Conservation (phyloP, 2,329 filamentous ascomycete species). For the Trichoderma pleuroti region DNA sequence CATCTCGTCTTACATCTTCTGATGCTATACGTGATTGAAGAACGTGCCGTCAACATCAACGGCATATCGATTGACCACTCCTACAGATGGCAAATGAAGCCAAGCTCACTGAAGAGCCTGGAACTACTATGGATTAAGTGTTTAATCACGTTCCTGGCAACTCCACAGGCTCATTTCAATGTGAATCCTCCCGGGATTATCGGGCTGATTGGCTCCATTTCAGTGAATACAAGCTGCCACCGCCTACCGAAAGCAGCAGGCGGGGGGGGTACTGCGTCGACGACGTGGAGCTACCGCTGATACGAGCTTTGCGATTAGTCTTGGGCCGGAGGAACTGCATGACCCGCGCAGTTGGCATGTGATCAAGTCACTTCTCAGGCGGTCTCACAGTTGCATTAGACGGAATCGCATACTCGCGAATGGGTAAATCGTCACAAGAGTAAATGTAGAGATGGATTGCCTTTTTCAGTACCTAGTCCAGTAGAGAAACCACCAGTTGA, state of each 20-base stretch:
- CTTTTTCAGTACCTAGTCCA: background rate
- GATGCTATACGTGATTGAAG: background rate
- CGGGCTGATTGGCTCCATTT: background rate
- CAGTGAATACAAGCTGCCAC: background rate
- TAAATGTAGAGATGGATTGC: background rate
- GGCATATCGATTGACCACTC: too few relatives aligned
- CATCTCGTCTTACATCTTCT: background rate
- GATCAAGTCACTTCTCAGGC: background rate
- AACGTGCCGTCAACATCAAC: too few relatives aligned
- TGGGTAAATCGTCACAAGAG: background rate
- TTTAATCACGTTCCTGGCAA: background rate
- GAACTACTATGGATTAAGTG: background rate
- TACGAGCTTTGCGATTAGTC: background rate
- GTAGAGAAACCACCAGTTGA: too few relatives aligned
- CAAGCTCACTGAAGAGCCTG: background rate
- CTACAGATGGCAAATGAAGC: background rate
- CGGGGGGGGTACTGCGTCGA: constrained; percentile 11
- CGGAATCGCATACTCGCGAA: background rate
- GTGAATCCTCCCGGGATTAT: background rate
- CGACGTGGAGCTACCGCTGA: background rate
- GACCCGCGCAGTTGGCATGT: background rate
- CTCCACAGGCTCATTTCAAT: background rate
- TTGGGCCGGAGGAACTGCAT: background rate
- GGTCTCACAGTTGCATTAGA: background rate
- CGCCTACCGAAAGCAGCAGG: background rate